Evolutionary conservation across 2,329 filamentous ascomycete species (phyloP).

Genomic region (Colletotrichum aenigma): DNA sequence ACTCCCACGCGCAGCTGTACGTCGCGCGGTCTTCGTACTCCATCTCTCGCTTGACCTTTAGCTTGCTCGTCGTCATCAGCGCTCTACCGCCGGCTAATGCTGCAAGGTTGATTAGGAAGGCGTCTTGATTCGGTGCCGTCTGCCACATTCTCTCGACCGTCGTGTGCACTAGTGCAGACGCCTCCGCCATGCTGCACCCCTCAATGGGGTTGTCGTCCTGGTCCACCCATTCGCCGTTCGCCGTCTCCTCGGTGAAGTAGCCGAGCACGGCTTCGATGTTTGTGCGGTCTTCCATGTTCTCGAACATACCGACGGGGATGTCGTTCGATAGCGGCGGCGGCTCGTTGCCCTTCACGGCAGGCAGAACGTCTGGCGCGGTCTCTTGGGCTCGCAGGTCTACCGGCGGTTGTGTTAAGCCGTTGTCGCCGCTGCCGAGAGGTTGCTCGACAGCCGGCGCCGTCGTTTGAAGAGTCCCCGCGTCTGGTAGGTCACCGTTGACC

Average conservation of each 20-base stretch:
- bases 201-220: constrained; percentile 45
- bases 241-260: constrained; percentile 55
- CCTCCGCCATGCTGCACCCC: constrained; percentile 55
- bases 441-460: not conserved
- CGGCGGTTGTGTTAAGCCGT: not conserved
- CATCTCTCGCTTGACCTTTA: constrained; percentile 49
- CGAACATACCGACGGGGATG: constrained; percentile 26
- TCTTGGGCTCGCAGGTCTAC: not conserved
- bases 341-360: not conserved
- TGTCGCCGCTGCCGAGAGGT: not conserved
- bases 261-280: constrained; percentile 63
- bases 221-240: constrained; percentile 58
- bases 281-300: constrained; percentile 48
- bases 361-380: not conserved
- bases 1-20: constrained; percentile 60
- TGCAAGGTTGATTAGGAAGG: constrained; percentile 64
- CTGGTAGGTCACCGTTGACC: constrained; percentile 47
- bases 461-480: not conserved
- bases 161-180: constrained; percentile 55
- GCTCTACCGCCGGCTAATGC: constrained; percentile 59
- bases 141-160: constrained; percentile 58
- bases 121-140: constrained; percentile 54
- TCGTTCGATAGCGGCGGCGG: not conserved
- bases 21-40: constrained; percentile 42
- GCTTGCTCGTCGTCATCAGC: constrained; percentile 47